Percentiles rank a stretch among this genome's conserved stretches.
Conservation (phyloP, 2,329 filamentous ascomycete genomes). For the Aspergillus udagawae region DNA sequence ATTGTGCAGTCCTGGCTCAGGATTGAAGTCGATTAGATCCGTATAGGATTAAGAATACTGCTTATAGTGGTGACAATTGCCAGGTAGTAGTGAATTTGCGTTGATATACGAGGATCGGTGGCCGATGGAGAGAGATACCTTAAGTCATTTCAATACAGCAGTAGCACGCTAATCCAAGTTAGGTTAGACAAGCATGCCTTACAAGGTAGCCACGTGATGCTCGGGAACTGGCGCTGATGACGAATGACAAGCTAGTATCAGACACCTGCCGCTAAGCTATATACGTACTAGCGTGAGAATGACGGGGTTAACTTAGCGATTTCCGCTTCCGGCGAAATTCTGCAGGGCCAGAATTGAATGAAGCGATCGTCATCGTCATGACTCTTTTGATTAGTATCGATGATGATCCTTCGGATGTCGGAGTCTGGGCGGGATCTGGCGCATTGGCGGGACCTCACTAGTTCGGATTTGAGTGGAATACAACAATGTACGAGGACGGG, state of each 20-base stretch:
- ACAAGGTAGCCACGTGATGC: conserved; percentile 9
- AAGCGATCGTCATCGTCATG: not conserved
- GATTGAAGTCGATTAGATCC: not conserved
- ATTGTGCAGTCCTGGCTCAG: not conserved
- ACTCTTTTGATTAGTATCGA: not conserved
- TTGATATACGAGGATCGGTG: not conserved
- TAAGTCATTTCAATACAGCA: not conserved
- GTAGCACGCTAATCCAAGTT: not conserved
- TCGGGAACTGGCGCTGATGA: conserved; percentile 7
- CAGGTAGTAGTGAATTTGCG: not conserved
- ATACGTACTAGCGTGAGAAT: not conserved
- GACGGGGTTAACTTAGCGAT: not conserved
- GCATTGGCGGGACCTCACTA: not conserved
- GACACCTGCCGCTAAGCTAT: not conserved
- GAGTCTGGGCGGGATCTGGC: not conserved
- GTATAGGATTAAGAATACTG: not conserved
- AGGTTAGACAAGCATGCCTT: not conserved
- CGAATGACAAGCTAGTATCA: not conserved
- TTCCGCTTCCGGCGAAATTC: conserved; percentile 3
- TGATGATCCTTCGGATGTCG: not conserved
- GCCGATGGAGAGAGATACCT: not conserved
- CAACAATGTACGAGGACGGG: not conserved
- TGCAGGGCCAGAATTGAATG: not conserved
- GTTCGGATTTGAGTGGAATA: not conserved
- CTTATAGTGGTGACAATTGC: not conserved